A percentile compares a stretch with the other conserved stretches of the same genome.
Conservation (phyloP, 2,329 filamentous ascomycete genomes). For the Coniosporium tulheliwenetii region DNA sequence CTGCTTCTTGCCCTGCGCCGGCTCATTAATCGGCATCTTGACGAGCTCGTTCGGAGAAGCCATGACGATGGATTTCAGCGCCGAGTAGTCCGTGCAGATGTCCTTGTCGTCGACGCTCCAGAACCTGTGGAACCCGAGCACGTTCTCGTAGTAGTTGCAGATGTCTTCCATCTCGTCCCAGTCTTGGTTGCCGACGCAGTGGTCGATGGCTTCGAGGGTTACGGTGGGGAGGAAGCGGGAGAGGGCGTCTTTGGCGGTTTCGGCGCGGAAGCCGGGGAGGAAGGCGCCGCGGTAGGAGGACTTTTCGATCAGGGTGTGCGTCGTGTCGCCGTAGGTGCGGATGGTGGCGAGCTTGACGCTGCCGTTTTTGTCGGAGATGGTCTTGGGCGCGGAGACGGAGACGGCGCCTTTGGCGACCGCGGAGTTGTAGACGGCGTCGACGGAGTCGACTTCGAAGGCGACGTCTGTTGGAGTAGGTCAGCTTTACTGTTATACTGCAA, state of each 20-base stretch:
- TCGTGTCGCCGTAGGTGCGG: slow-evolving; percentile 87
- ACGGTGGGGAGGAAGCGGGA: slow-evolving; percentile 44
- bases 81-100: slow-evolving; percentile 85
- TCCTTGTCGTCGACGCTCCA: slow-evolving; percentile 91
- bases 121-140: slow-evolving; percentile 88
- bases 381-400: slow-evolving; percentile 45
- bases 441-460: slow-evolving; percentile 84
- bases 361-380: slow-evolving; percentile 44
- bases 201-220: slow-evolving; percentile 64
- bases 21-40: slow-evolving; percentile 99
- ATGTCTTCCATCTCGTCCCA: slow-evolving; percentile 71
- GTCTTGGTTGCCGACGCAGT: slow-evolving; percentile 94
- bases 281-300: slow-evolving; percentile 57
- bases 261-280: slow-evolving; percentile 63
- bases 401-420: slow-evolving; percentile 52
- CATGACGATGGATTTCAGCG: slow-evolving; percentile 83
- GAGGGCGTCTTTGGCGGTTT: slow-evolving; percentile 30
- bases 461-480: slow-evolving; percentile 35
- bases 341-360: slow-evolving; percentile 63
- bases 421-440: slow-evolving; percentile 60
- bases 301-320: slow-evolving; percentile 76
- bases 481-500: neutral
- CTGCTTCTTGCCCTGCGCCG: slow-evolving; percentile 75
- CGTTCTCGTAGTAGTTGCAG: slow-evolving; percentile 63
- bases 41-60: slow-evolving; percentile 67